These are phyloP conservation scores for Lolium rigidum DNA, from an alignment of 176 grass and related monocot species.

Conservation along the genomic window DNA sequence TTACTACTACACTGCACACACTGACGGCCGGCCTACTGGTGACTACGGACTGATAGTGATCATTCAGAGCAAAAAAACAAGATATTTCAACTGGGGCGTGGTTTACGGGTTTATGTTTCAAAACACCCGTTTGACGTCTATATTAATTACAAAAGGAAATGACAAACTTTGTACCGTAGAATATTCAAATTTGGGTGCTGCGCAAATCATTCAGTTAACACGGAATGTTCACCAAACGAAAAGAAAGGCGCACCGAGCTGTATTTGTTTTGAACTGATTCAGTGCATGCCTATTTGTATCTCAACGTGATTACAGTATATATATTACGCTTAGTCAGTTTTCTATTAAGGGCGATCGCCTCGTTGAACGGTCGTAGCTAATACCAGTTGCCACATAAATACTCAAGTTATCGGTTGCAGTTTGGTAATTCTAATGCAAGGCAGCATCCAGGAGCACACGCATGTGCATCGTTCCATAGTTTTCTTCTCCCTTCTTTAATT, in stretches of 20 bases:
- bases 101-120: neutral
- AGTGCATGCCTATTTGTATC: too few species aligned
- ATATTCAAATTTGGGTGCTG: neutral
- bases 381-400: neutral
- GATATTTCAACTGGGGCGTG: neutral
- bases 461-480: neutral
- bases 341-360: neutral
- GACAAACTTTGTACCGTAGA: neutral
- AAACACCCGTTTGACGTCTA: neutral
- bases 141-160: too few species aligned
- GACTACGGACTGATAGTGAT: too few species aligned
- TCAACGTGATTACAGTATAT: too few species aligned
- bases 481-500: neutral
- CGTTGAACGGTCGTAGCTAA: neutral
- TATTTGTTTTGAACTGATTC: too few species aligned
- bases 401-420: neutral
- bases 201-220: too few species aligned
- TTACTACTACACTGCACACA: too few species aligned
- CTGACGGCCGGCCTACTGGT: too few species aligned
- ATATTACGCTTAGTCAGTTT: neutral
- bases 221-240: too few species aligned
- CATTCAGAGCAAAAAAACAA: too few species aligned
- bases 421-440: neutral
- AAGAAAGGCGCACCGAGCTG: too few species aligned
- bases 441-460: neutral